Evolutionary conservation across 1,284 basidiomycete species (phyloP), one percentile per base, ranked within the genome.

Genomic region (Apiotrichum domesticum): DNA sequence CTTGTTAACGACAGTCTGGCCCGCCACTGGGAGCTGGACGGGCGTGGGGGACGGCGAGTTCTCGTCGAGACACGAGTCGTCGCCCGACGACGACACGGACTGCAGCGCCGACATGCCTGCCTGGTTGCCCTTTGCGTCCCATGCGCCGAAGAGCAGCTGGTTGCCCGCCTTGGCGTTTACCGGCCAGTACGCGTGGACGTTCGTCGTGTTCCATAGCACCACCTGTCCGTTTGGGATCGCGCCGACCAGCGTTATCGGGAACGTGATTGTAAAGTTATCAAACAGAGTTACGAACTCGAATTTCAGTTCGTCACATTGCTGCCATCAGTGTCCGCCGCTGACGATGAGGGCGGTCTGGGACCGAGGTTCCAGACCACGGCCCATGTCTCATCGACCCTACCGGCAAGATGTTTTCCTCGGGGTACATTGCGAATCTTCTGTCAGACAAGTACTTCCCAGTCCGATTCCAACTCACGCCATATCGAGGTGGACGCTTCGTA

Each of bases 141-240:
- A 75, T 2, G 69, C 68, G 1, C 63, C 64, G 6, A 71, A 61
- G 33, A 73, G 62, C 45, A 75, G 60, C 34, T 66, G 55, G 1
- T 68, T 68, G 0, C 66, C 65, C 4, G 66, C 51, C 0, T 63
- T 60, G 55, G 72, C 63, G 50, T 75, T 73, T 37, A 70, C 69
- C 14, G 66, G 61, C 66, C 64, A 75, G 0, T 53, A 67, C 61
- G 48, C 35, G 35, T n/a, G 7, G 39, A 14, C 13, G 2, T 41
- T 13, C 9, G n/a, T 35, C 5, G 52, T 41, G n/a, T 5, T 29
- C 44, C 68, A 59, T 52, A 69, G 62, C 51, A 72, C 66, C 1
- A 66, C 64, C 57, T 73, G 67, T 10, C 73, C 71, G 33, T 64
- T 62, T 11, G 73, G 73, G 47, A 75, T 73, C 15, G 63, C 70